Conservation (phyloP, 768 basidiomycete genomes). For the Infundibulicybe gibba region DNA sequence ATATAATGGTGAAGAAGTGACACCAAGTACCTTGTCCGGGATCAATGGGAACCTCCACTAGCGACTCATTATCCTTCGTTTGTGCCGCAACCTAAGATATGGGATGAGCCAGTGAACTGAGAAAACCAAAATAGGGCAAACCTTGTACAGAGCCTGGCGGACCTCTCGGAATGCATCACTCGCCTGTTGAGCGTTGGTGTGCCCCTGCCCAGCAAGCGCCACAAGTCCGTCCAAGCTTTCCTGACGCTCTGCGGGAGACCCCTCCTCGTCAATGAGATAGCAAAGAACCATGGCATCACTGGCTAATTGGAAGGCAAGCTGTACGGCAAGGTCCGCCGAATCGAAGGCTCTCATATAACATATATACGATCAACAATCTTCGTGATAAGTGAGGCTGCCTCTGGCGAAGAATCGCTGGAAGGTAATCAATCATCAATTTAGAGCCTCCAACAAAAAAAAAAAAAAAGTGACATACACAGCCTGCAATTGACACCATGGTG, state of each 20-base stretch:
- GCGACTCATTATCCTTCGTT: not conserved
- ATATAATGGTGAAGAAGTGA: not conserved
- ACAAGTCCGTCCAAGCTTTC: not conserved
- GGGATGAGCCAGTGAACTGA: not conserved
- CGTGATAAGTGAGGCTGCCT: constrained; percentile 12
- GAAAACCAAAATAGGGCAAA: not conserved
- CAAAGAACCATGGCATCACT: constrained; percentile 18
- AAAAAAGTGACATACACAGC: not conserved
- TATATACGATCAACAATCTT: constrained; percentile 24
- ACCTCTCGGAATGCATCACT: not conserved
- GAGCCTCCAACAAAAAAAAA: not conserved
- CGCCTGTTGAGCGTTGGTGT: not conserved
- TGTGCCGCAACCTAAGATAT: not conserved
- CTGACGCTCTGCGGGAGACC: not conserved
- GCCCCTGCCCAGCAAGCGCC: not conserved
- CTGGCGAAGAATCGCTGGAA: not conserved
- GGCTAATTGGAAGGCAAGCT: constrained; percentile 22
- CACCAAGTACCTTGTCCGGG: not conserved
- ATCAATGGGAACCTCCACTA: not conserved
- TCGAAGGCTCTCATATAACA: constrained; percentile 23
- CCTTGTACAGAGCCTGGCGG: not conserved
- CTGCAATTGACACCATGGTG: not conserved
- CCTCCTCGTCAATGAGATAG: constrained; percentile 7
- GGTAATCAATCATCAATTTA: not conserved
- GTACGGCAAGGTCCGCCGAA: constrained; percentile 23